Base-by-base conservation (phyloP, 2,329 filamentous ascomycete genomes). In the Ascochyta clinopodiicola region DNA sequence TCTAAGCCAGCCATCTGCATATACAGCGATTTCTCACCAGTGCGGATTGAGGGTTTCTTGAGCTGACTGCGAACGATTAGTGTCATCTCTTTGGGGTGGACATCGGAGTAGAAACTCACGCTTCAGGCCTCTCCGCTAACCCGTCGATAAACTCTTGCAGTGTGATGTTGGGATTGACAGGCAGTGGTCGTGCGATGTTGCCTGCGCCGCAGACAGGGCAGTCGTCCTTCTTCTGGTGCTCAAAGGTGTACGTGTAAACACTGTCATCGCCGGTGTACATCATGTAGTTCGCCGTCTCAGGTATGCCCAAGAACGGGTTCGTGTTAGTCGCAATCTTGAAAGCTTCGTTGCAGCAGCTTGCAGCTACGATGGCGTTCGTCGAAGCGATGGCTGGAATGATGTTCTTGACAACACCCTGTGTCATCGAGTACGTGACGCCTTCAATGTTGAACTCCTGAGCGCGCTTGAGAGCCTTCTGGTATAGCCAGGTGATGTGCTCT, bases 301-400 rank as follows among this genome's bases (percentile, higher is more conserved):
- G 87, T 60, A 86, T 82, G 12, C 89, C 90, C 15, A 99, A 82
- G 61, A 87, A 88, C 0, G 94, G 92, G 29, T 94, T 95, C 34
- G 88, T 86, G 44, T 84, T 86, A 13, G 91, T 96, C 37, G 89
- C 90, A 60, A 99, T 91, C 79, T 99, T 99, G 79, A 98, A 87
- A 1, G 93, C 94, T 77, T 99, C 95, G 63, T 96, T 98, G 77
- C 95, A 98, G 77, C 94, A 98, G 47, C 91, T 89, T 1, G 94
- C 95, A 1, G 95, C 95, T 61, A 99, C 90, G 67, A 99, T 95
- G 53, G 95, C 94, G 73, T 99, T 99, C 6, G 95, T 99, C 1
- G 92, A 96, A 17, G 95, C 95, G 69, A 99, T 99, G 25, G 95
- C 96, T 0, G 95, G 95, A 59, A 99, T 99, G 76, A 99, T 99